Conservation (phyloP, 2,329 filamentous ascomycete genomes). For the Phoma herbarum region DNA sequence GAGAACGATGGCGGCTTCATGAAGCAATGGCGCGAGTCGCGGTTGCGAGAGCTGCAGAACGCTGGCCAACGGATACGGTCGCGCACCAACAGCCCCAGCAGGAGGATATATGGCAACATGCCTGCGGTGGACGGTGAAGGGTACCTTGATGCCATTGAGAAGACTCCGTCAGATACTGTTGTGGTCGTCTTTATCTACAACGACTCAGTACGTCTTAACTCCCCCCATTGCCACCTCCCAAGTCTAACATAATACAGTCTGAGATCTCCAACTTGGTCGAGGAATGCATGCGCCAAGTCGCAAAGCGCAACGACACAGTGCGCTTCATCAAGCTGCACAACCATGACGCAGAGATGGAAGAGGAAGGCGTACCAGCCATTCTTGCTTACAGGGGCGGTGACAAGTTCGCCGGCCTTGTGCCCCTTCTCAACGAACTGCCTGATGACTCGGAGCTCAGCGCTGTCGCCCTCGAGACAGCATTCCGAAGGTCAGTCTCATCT, state of each 20-base stretch:
- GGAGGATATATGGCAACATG: conserved; percentile 79
- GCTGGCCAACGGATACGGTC: conserved; percentile 64
- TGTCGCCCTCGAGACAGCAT: conserved; percentile 64
- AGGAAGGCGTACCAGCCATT: conserved; percentile 84
- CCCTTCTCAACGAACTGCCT: conserved; percentile 86
- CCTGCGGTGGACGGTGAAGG: conserved; percentile 88
- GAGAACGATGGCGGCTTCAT: conserved; percentile 83
- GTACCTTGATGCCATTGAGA: conserved; percentile 96
- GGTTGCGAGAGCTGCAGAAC: conserved; percentile 78
- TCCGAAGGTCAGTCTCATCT: conserved; percentile 57
- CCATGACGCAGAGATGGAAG: conserved; percentile 92
- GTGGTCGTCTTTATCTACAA: conserved; percentile 96
- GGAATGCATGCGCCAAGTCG: conserved; percentile 77
- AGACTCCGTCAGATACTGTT: conserved; percentile 78
- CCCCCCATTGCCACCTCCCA: neutral
- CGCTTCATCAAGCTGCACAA: conserved; percentile 93
- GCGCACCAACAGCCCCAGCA: conserved; percentile 77
- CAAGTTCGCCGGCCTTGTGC: conserved; percentile 87
- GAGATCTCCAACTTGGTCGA: conserved; percentile 82
- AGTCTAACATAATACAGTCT: conserved; percentile 64
- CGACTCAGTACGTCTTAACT: conserved; percentile 70
- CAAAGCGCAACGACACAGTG: conserved; percentile 72
- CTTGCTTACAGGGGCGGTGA: conserved; percentile 90
- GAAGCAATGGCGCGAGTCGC: conserved; percentile 81
- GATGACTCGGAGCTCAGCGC: conserved; percentile 61